Evolutionary conservation across 306 rosid species (phyloP).

Genomic region (Fagus crenata): DNA sequence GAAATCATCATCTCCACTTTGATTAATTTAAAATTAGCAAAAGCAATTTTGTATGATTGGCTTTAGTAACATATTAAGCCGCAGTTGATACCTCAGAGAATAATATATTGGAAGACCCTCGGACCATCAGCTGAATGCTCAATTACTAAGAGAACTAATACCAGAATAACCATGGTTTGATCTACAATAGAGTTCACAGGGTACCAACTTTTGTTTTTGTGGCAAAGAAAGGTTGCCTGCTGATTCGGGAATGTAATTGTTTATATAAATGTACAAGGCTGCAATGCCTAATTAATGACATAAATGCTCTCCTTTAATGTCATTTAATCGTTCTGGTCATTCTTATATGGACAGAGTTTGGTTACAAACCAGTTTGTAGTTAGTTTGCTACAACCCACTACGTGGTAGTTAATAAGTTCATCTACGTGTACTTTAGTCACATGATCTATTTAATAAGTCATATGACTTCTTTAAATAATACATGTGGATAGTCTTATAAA

Average conservation of each 20-base stretch:
- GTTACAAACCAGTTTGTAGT: too few relatives aligned
- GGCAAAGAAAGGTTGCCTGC: conserved; percentile 30
- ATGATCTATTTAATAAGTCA: too few relatives aligned
- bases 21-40: conserved; percentile 45
- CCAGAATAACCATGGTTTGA: conserved; percentile 20
- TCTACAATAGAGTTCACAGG: conserved; percentile 29
- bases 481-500: too few relatives aligned
- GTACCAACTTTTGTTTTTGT: conserved; percentile 57
- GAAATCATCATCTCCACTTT: conserved; percentile 75
- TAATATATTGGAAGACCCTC: neutral
- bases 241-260: conserved; percentile 25
- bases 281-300: conserved; percentile 9
- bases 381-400: too few relatives aligned
- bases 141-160: neutral
- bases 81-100: conserved; percentile 20
- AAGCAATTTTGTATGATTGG: conserved; percentile 2
- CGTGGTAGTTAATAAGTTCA: too few relatives aligned
- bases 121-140: conserved; percentile 9
- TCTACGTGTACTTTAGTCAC: too few relatives aligned
- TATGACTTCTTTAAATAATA: too few relatives aligned
- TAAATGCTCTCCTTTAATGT: neutral
- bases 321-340: neutral
- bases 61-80: conserved; percentile 21
- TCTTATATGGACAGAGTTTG: neutral
- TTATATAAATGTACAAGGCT: conserved; percentile 16